Percentiles rank a stretch among this genome's conserved stretches.
These are phyloP conservation scores for Mortierella sp. DNA, from an alignment of 371 early-diverging fungal genomes.

Conservation along the genomic window DNA sequence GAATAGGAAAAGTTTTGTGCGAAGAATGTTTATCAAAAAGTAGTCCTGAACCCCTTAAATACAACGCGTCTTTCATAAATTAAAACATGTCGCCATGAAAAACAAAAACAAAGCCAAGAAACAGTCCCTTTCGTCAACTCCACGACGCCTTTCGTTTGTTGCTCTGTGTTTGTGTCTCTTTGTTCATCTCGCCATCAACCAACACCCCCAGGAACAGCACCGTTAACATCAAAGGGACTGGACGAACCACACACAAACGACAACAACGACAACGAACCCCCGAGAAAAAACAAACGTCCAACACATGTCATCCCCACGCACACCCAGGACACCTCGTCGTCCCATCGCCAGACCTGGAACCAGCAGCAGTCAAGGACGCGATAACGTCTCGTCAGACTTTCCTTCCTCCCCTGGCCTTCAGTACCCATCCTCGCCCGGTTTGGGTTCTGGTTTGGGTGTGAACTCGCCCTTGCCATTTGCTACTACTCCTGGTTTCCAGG, in stretches of 20 bases:
- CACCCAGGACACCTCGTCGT: slow-evolving; percentile 44
- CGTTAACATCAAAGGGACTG: slow-evolving; percentile 5
- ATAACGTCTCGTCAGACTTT: slow-evolving; percentile 41
- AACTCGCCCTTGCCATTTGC: slow-evolving; percentile 52
- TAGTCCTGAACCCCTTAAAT: background rate
- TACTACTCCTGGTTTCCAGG: slow-evolving; percentile 38
- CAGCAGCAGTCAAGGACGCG: slow-evolving; percentile 17
- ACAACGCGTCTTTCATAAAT: background rate
- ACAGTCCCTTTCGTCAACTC: background rate
- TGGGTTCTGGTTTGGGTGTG: slow-evolving; percentile 30
- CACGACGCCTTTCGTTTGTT: slow-evolving; percentile 2
- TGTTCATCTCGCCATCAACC: slow-evolving; percentile 14
- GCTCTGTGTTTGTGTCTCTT: background rate
- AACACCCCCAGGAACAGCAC: background rate
- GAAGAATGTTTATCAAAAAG: background rate
- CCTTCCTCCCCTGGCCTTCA: slow-evolving; percentile 55
- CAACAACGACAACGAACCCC: background rate
- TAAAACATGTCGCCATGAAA: background rate
- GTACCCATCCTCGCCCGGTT: slow-evolving; percentile 40
- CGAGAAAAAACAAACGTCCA: slow-evolving; percentile 14
- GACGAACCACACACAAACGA: background rate
- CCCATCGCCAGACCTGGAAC: slow-evolving; percentile 14
- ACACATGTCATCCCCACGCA: slow-evolving; percentile 30
- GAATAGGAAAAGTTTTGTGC: no score
- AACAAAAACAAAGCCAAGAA: slow-evolving; percentile 9